Base-by-base conservation (phyloP, 805 yeast genomes). In the Candida coquimbonensis region DNA sequence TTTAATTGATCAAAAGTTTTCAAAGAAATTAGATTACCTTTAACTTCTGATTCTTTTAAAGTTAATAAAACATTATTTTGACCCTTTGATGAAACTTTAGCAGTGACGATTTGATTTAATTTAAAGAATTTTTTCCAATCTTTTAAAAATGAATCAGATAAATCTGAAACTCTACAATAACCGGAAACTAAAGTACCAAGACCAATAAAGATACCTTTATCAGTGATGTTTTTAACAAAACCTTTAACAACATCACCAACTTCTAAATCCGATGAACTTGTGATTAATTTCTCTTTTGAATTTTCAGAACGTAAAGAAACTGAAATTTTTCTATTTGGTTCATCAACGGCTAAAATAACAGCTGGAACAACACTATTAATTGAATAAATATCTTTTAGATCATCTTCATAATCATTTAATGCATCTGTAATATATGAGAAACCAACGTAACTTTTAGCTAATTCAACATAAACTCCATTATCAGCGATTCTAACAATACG, bases 41-140 rank as follows among this genome's bases (percentile, higher is more conserved):
- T 78, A 38, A 91, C 79, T 54, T 81, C 90, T 40, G 87, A 78
- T 53, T 82, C 87, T 65, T 87, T 89, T 64, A 91, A 68, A 1
- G 96, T 83, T 70, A 91, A 65, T 53, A 83, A 74, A 38, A 90
- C 74, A 55, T 82, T 77, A 12, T 80, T 78, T 27, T 72, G 75
- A 34, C 75, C 77, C 47, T 84, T 74, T 39, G 78, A 72, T 9
- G 83, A 62, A 42, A 91, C 78, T 60, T 84, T 86, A 54, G 91
- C 96, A 40, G 71, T 59, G 9, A 91, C 88, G 13, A 75, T 68
- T 66, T 90, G 95, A 62, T 84, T 80, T 26, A 78, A 73, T 51
- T 74, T 73, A 74, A 74, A 87, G 51, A 72, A 76, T 51, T 80
- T 80, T 69, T 87, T 87, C 98, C 98, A 91, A 48, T 91, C 95